Evolutionary conservation across 2,329 filamentous ascomycete species (phyloP), one percentile per base, ranked within the genome.

Genomic region (Aspergillus caelatus): DNA sequence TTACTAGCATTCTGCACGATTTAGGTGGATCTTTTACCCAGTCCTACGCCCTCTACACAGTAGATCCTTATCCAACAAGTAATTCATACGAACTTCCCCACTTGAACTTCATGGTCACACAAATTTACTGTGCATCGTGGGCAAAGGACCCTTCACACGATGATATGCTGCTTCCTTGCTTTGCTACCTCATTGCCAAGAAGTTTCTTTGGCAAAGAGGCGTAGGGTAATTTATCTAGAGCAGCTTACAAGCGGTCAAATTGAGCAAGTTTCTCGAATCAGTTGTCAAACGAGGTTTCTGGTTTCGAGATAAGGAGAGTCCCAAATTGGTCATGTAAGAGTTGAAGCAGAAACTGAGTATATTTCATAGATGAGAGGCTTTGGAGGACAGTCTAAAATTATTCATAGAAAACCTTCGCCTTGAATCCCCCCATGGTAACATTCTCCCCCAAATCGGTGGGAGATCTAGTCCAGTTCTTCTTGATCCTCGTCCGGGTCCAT

Each of bases 401-500:
- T 23, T 65, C 61, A 12, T 61, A 57, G 11, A 65, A 56, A 28
- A 60, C 39, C 34, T 58, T 60, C 3, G 58, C 58, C 36, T 54
- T 48, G 23, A 65, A 65, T 4, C 61, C 54, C 8, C 57, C 63
- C 61, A 65, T 23, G 34, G 28, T 55, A n/a, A 57, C 48, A 41
- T 57, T 48, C 39, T 60, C 63, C 9, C 53, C 60, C n/a, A 62
- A 32, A 61, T 68, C 54, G 28, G 58, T 56, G 34, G 62, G 62
- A 3, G 63, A 61, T 28, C 62, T 60, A 14, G 59, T 50, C 65
- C 65, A 67, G 53, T 74, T 77, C 21, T 71, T 72, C 62, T 71
- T 74, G 0, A 79, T 74, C 3, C 76, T 68, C 5, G 77, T 75
- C 56, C 75, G 67, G 54, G 60, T 61, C 66, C 67, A 69, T 23